These are phyloP conservation scores for Fusarium sp. DNA, from an alignment of 2,329 filamentous ascomycete species.

Conservation along the genomic window DNA sequence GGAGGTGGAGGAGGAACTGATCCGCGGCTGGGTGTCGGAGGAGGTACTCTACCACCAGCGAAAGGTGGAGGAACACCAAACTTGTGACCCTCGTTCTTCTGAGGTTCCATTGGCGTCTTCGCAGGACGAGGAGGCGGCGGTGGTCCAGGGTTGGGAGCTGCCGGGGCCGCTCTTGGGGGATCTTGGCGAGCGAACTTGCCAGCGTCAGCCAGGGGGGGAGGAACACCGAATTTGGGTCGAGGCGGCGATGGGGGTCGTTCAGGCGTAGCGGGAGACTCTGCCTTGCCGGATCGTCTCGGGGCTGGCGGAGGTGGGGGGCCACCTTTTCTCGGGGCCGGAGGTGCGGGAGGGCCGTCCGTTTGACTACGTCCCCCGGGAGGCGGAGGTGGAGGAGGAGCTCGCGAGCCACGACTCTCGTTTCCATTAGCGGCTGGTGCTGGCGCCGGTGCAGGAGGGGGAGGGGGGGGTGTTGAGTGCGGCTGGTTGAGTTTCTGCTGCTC, in stretches of 20 bases:
- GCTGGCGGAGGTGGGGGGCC: slow-evolving; percentile 61
- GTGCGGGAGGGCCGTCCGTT: slow-evolving; percentile 50
- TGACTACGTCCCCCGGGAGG: slow-evolving; percentile 44
- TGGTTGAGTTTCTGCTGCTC: slow-evolving; percentile 63
- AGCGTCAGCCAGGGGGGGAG: slow-evolving; percentile 90
- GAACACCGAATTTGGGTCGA: slow-evolving; percentile 83
- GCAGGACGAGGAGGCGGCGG: slow-evolving; percentile 66
- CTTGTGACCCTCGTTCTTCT: slow-evolving; percentile 67
- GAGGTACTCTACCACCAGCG: slow-evolving; percentile 77
- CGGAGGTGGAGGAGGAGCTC: slow-evolving; percentile 58
- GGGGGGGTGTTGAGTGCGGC: slow-evolving; percentile 42
- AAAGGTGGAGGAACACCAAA: slow-evolving; percentile 89
- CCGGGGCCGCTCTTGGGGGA: slow-evolving; percentile 47
- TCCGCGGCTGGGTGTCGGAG: slow-evolving; percentile 81
- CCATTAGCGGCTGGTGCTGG: slow-evolving; percentile 52
- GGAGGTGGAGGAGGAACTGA: slow-evolving; percentile 81
- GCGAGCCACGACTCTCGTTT: slow-evolving; percentile 48
- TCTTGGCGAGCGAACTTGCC: slow-evolving; percentile 83
- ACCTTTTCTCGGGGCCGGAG: slow-evolving; percentile 46
- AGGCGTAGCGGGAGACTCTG: slow-evolving; percentile 65
- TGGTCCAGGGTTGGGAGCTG: slow-evolving; percentile 51
- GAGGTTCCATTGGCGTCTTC: slow-evolving; percentile 76
- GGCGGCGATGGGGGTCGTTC: slow-evolving; percentile 80
- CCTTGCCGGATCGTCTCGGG: slow-evolving; percentile 71
- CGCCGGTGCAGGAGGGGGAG: slow-evolving; percentile 45